phyloP scores from a whole-genome alignment of 179 eudicot species.

The Beta lomatogona region DNA sequence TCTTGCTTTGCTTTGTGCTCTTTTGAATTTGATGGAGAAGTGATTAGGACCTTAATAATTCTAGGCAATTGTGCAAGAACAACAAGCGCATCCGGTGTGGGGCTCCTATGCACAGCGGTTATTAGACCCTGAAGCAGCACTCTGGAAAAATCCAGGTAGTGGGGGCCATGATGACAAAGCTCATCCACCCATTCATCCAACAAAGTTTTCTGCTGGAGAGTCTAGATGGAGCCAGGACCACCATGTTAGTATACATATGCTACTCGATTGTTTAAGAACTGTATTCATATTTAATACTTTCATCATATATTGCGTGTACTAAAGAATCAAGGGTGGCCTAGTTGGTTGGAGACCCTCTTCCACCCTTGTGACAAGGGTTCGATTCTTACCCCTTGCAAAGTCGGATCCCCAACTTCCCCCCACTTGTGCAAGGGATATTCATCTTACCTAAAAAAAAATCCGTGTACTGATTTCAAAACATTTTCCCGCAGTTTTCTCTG shows the following conservation, averaged over 20 bases:
- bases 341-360: no score
- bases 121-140: constrained; percentile 75
- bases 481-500: not conserved
- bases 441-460: no score
- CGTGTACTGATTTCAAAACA: not conserved
- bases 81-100: constrained; percentile 87
- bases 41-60: constrained; percentile 14
- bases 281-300: constrained; percentile 11
- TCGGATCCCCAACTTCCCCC: no score
- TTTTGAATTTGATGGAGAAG: not conserved
- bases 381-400: no score
- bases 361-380: no score
- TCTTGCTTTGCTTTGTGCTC: constrained; percentile 2
- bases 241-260: constrained; percentile 53
- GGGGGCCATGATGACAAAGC: constrained; percentile 99
- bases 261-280: not conserved
- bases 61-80: constrained; percentile 90
- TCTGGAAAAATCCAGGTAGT: constrained; percentile 82
- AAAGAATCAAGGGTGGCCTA: no score
- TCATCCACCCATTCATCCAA: constrained; percentile 99
- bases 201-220: constrained; percentile 91
- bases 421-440: no score
- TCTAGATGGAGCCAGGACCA: constrained; percentile 92
- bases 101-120: constrained; percentile 85
- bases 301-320: not conserved